Base-by-base conservation (phyloP, 768 basidiomycete genomes). In the Collybia sordida region DNA sequence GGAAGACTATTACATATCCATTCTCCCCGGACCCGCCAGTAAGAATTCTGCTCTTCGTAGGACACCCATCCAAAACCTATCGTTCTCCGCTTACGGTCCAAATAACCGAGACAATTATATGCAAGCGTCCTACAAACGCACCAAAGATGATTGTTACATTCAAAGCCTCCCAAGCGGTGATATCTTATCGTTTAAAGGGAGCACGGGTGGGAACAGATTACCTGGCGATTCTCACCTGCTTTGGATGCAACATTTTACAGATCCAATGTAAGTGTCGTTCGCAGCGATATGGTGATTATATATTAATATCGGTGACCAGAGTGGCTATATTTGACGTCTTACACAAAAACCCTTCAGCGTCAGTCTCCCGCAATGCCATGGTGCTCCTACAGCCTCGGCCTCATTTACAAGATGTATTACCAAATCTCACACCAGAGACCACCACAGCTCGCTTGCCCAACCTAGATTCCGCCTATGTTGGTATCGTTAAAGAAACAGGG, bases 71-170 rank as follows among this genome's bases (percentile, higher is more conserved):
- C 96, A 98, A 59, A 90, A 90, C 46, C 79, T 98, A 14, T 84
- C 86, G 0, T 97, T 94, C 67, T 96, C 95, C 0, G 82, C 86
- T 0, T 98, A 98, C 65, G 92, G 93, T 0, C 93, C 96, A 4
- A 95, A 95, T 64, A 93, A 88, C 61, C 85, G 88, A 66, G 91
- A 95, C 63, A 82, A 79, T 55, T 70, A 79, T 6, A 60, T 85
- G 11, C 94, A 96, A 61, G 70, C 81, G 4, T 64, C 80, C 8
- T 98, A 96, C 72, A 78, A 76, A 6, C 83, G 78, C 31, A 88
- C 90, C 1, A 82, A 84, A 34, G 93, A 97, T 64, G 79, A 86
- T 52, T 69, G 75, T 22, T 96, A 96, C 66, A 79, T 93, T 38
- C 91, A 94, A 59, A 79, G 88, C 22, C 73, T 90, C 2, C 85